phyloP scores from a whole-genome alignment of 2,329 filamentous ascomycete species.

The Epichloe baconii region DNA sequence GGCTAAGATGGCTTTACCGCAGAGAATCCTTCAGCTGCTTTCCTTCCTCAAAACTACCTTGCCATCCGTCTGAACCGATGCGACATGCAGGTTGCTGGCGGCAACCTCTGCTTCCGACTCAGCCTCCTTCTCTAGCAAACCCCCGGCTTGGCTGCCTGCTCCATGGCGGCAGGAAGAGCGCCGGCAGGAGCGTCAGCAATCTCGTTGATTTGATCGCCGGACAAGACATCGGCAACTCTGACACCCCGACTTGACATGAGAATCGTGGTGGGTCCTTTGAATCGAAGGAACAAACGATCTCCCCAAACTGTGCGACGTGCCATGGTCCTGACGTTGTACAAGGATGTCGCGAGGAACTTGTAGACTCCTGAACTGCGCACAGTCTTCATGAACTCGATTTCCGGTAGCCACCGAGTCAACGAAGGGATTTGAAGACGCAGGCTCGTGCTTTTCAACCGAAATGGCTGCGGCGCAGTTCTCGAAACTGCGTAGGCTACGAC shows the following conservation, averaged over 20 bases:
- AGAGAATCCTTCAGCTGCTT: slow-evolving; percentile 45
- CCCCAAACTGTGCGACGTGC: slow-evolving; percentile 80
- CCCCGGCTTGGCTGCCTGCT: slow-evolving; percentile 27
- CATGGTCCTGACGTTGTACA: slow-evolving; percentile 62
- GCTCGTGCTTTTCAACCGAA: slow-evolving; percentile 69
- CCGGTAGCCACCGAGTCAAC: slow-evolving; percentile 49
- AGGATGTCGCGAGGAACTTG: slow-evolving; percentile 49
- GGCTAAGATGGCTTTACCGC: slow-evolving; percentile 15
- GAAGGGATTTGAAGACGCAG: slow-evolving; percentile 70
- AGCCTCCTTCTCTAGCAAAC: slow-evolving; percentile 5
- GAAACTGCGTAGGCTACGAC: slow-evolving; percentile 81
- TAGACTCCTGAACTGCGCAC: slow-evolving; percentile 62
- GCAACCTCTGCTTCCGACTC: slow-evolving; percentile 21
- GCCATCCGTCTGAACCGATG: slow-evolving; percentile 44
- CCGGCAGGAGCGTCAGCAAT: slow-evolving; percentile 75
- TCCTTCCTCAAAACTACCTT: slow-evolving; percentile 52
- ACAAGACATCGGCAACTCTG: slow-evolving; percentile 64
- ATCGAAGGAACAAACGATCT: slow-evolving; percentile 81
- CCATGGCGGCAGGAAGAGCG: slow-evolving; percentile 46
- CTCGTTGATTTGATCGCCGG: slow-evolving; percentile 71
- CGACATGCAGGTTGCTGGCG: slow-evolving; percentile 38
- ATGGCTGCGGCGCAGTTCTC: slow-evolving; percentile 62
- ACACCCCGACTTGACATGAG: slow-evolving; percentile 80
- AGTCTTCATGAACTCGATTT: slow-evolving; percentile 58
- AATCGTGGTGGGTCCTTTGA: slow-evolving; percentile 74